Evolutionary conservation across 148 eudicot genomes (phyloP).

Genomic region (Arctostaphylos glauca): DNA sequence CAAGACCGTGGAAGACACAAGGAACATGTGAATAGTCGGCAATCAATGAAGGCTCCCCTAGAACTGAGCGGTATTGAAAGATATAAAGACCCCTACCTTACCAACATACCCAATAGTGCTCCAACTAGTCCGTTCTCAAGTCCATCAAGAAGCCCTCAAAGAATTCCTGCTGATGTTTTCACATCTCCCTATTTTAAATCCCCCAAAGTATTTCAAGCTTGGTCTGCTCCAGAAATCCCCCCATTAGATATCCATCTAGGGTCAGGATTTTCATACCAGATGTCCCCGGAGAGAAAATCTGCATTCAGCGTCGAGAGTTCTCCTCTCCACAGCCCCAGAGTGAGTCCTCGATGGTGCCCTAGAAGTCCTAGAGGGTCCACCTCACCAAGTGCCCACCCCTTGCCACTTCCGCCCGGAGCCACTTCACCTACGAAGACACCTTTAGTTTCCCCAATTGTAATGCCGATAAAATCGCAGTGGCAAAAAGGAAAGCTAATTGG

Average conservation of each 20-base stretch:
- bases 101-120: slow-evolving; percentile 46
- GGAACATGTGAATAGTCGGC: slow-evolving; percentile 39
- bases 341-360: slow-evolving; percentile 27
- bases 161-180: slow-evolving; percentile 32
- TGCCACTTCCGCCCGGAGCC: slow-evolving; percentile 86
- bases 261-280: slow-evolving; percentile 26
- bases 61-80: slow-evolving; percentile 19
- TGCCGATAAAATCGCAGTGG: slow-evolving; percentile 60
- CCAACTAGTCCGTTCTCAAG: slow-evolving; percentile 59
- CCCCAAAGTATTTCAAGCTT: slow-evolving; percentile 37
- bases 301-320: slow-evolving; percentile 38
- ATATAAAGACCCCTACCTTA: slow-evolving; percentile 20
- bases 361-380: slow-evolving; percentile 41
- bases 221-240: slow-evolving; percentile 63
- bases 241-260: slow-evolving; percentile 23
- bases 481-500: slow-evolving; percentile 91
- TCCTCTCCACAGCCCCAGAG: slow-evolving; percentile 40
- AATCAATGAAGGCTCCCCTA: slow-evolving; percentile 28
- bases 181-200: slow-evolving; percentile 28
- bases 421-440: slow-evolving; percentile 30
- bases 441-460: slow-evolving; percentile 34
- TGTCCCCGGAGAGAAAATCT: slow-evolving; percentile 26
- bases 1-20: slow-evolving; percentile 27
- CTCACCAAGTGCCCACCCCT: slow-evolving; percentile 70
- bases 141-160: slow-evolving; percentile 56